Base-by-base conservation (phyloP, 805 yeast species). In the Sporopachydermia quercuum region DNA sequence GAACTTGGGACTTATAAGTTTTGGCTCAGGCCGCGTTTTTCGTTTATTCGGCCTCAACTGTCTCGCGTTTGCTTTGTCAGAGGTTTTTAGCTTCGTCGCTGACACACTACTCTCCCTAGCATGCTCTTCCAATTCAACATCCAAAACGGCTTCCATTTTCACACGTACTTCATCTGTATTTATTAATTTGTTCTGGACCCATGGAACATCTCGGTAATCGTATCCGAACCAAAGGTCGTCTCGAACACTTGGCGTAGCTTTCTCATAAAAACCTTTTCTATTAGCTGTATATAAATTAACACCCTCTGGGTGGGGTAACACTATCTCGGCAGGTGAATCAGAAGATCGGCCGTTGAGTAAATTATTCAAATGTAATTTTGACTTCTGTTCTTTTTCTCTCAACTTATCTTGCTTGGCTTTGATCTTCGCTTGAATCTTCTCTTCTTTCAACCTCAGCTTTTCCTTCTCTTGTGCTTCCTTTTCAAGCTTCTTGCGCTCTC, bases 1-100 rank as follows among this genome's bases (percentile, higher is more conserved):
- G 13, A 47, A 42, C 18, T 45, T 30, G 3, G 42, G 15, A 13
- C 27, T 15, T 17, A 45, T 42, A n/a, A 49, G 16, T 15, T 46
- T 42, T 3, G 49, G 44, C 35, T 37, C 35, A 16, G 54, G 54
- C 8, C 52, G 37, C 35, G 18, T 40, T 16, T 23, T 13, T 3
- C 45, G 42, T 17, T 43, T 23, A 8, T 8, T 23, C 13, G 30
- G 30, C n/a, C 30, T n/a, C n/a, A 8, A 8, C n/a, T 23, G 8
- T 8, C n/a, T 8, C 13, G 8, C 30, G n/a, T 23, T 23, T 23
- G 8, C 30, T 23, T 23, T 8, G n/a, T n/a, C 30, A 23, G 30
- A n/a, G n/a, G n/a, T n/a, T n/a, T n/a, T n/a, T n/a, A n/a, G n/a
- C n/a, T n/a, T n/a, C n/a, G n/a, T n/a, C n/a, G n/a, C n/a, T n/a